phyloP scores from a whole-genome alignment of 2,329 filamentous ascomycete species.

The Beauveria scarabaeidicola region DNA sequence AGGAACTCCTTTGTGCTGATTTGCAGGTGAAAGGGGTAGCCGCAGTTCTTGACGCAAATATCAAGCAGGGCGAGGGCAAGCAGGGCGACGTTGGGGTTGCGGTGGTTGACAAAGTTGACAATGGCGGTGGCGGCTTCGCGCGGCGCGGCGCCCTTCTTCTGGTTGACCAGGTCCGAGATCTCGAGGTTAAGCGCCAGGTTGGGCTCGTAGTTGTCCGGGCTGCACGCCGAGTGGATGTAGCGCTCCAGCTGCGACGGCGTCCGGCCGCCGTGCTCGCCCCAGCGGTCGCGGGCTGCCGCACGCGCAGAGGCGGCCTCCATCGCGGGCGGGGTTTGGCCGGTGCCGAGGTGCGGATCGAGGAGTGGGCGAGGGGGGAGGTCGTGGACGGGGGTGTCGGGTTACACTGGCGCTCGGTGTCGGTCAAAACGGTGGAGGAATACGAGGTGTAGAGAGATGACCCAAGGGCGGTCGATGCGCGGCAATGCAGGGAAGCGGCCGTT shows the following conservation, averaged over 20 bases:
- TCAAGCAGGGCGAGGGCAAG: conserved; percentile 88
- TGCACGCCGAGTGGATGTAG: conserved; percentile 93
- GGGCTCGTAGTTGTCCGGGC: conserved; percentile 94
- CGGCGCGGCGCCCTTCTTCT: conserved; percentile 91
- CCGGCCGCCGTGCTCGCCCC: conserved; percentile 70
- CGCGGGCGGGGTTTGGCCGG: conserved; percentile 16
- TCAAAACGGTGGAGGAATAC: not conserved
- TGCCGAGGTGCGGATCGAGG: not conserved
- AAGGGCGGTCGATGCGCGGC: not conserved
- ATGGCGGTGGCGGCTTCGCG: conserved; percentile 91
- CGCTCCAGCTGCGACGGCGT: conserved; percentile 82
- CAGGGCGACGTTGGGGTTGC: conserved; percentile 90
- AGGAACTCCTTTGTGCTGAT: conserved; percentile 98
- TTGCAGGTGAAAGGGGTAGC: conserved; percentile 96
- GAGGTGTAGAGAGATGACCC: not conserved
- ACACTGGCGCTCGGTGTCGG: not conserved
- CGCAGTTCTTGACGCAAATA: conserved; percentile 99
- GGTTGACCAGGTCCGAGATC: conserved; percentile 92
- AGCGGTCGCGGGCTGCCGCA: conserved; percentile 91
- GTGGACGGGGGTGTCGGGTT: not conserved
- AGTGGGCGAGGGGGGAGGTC: not conserved
- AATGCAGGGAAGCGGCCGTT: not conserved
- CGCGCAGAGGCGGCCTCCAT: conserved; percentile 96
- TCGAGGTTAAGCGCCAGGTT: conserved; percentile 95
- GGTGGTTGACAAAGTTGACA: conserved; percentile 90